Evolutionary conservation across 2,329 filamentous ascomycete genomes (phyloP), one percentile per base, ranked within the genome.

Genomic region (Ophiocordyceps camponoti-leonardi): DNA sequence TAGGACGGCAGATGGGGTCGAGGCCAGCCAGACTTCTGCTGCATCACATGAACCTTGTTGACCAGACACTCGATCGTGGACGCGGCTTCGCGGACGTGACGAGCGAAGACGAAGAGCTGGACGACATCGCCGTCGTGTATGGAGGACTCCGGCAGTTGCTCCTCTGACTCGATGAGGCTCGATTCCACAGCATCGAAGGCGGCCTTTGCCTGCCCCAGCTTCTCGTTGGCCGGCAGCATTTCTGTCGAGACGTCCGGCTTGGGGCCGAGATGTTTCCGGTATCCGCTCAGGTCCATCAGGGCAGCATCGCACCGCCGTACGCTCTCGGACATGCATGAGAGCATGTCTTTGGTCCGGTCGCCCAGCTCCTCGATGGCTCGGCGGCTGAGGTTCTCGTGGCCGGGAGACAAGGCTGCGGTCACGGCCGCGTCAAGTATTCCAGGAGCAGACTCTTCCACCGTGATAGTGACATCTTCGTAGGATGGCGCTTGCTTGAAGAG

Each of bases 51-150:
- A 3, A 76, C 61, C 52, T 71, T 69, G 37, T 58, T 54, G 23
- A 69, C 58, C 12, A 77, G 61, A 22, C 56, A 60, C 51, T 71
- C 66, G 5, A 75, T 61, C 1, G 64, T 63, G 3, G 62, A 61
- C 6, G 72, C 69, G 0, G 70, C 63, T 57, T 75, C 72, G 35
- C 73, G 66, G 30, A 74, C 63, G 20, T 72, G 70, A 43, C 73
- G 69, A 3, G 72, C 67, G 48, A 74, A 77, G 0, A 76, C 62
- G 45, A 78, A 73, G 13, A 74, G 57, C 48, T 69, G 65, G 7
- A 76, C 67, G 1, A 73, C 64, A 45, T 73, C 68, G 2, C 67
- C 64, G 35, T 69, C 66, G 31, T 68, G 57, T 4, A 67, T 63
- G 42, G 69, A 72, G 0, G 64, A 65, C 16, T 62, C 60, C 7